A percentile compares a stretch with the other conserved stretches of the same genome.
Conservation (phyloP, 805 yeast genomes). For the Saccharomycopsis microspora region DNA sequence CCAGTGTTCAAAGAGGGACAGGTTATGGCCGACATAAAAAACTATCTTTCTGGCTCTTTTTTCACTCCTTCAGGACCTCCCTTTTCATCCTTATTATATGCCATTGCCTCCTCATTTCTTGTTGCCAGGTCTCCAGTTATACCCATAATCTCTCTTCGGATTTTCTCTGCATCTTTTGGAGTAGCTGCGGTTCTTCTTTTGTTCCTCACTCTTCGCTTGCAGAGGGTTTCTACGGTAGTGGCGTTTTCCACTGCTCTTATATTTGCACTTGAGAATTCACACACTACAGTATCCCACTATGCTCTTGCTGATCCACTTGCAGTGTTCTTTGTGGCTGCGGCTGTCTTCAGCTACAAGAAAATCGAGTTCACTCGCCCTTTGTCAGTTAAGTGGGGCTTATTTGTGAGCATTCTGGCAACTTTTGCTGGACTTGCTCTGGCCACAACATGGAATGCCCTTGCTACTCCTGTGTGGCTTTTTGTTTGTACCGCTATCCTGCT, state of each 20-base stretch:
- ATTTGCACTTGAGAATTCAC: constrained; percentile 55
- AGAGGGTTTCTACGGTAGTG: constrained; percentile 58
- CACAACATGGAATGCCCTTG: constrained; percentile 74
- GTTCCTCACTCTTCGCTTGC: constrained; percentile 57
- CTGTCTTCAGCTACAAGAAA: constrained; percentile 54
- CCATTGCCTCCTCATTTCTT: constrained; percentile 52
- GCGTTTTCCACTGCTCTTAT: constrained; percentile 43
- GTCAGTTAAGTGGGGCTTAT: constrained; percentile 32
- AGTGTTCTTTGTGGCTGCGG: constrained; percentile 63
- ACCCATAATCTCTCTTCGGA: constrained; percentile 63
- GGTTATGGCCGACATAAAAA: constrained; percentile 87
- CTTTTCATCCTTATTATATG: constrained; percentile 62
- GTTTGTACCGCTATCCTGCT: constrained; percentile 43
- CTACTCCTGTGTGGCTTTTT: constrained; percentile 71
- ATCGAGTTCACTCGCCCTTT: constrained; percentile 55
- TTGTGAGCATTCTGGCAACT: constrained; percentile 38
- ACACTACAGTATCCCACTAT: constrained; percentile 60
- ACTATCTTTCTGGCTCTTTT: constrained; percentile 54
- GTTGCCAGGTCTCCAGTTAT: constrained; percentile 58
- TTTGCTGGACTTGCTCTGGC: constrained; percentile 64
- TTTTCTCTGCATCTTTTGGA: constrained; percentile 57
- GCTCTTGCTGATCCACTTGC: constrained; percentile 69
- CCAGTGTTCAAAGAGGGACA: constrained; percentile 82
- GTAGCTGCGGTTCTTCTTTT: constrained; percentile 52
- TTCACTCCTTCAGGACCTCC: constrained; percentile 79